Base-by-base conservation (phyloP, 768 basidiomycete genomes). In the Tubosaeta brunneosetosa region DNA sequence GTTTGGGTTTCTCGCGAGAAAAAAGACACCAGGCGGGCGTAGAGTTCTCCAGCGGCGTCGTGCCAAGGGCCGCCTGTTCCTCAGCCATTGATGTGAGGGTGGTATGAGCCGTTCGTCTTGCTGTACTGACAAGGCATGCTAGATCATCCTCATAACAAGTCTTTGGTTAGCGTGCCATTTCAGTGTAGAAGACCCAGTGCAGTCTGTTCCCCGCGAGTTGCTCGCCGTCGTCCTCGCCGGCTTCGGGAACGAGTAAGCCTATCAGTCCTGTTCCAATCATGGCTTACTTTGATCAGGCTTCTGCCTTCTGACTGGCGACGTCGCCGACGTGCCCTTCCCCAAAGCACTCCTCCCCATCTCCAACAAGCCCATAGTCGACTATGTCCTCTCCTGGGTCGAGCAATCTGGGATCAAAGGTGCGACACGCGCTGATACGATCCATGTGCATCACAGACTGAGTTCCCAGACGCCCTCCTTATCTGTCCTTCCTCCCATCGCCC, bases 261-360 rank as follows among this genome's bases (percentile, higher is more conserved):
- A 14, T 32, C 27, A 32, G 17, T 29, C 17, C 1, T 36, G 13
- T 36, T 5, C 25, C 0, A n/a, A 6, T 9, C 29, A 7, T 17
- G 33, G 11, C 55, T 55, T n/a, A 57, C 52, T 44, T 48, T 50
- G 49, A 59, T 44, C 62, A 93, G 90, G 52, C 77, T 93, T 16
- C 67, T 79, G 41, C 91, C 91, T n/a, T 2, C 71, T 93, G 44
- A 91, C 88, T 22, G 79, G 78, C 55, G 81, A 88, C 63, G 75
- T 90, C 63, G 91, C 90, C 50, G 90, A 91, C 45, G 83, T 85
- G 50, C 82, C 89, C 22, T 87, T 81, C 66, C 88, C 91, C 37
- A 97, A 97, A 66, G 87, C 93, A 7, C 73, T 97, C 7, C 76
- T 97, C 6, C 91, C 93, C 7, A 78, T 97, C 33, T 91, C 84